Evolutionary conservation across 2,329 filamentous ascomycete species (phyloP).

Genomic region (Ilyonectria robusta): DNA sequence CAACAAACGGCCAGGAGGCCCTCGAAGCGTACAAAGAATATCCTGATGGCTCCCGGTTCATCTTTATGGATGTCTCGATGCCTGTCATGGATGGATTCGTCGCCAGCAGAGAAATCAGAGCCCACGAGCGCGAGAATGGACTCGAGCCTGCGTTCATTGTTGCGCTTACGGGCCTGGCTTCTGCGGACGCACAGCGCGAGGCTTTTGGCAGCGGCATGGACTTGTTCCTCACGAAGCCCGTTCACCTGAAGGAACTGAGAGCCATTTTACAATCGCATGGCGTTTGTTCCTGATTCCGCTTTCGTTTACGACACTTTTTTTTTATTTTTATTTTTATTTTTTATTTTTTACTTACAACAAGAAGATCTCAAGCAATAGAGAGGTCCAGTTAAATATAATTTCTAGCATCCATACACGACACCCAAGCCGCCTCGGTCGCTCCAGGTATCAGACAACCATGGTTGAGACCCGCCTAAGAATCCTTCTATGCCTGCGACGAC

Average conservation of each 20-base stretch:
- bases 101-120: conserved; percentile 63
- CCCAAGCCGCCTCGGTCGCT: too few relatives aligned
- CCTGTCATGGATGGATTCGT: conserved; percentile 68
- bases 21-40: conserved; percentile 47
- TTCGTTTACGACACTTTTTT: too few relatives aligned
- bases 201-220: conserved; percentile 68
- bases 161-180: conserved; percentile 67
- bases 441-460: too few relatives aligned
- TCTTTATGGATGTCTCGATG: conserved; percentile 69
- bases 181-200: conserved; percentile 64
- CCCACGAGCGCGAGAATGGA: conserved; percentile 60
- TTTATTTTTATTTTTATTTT: too few relatives aligned
- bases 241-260: conserved; percentile 58
- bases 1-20: conserved; percentile 53
- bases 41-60: conserved; percentile 46
- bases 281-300: background rate
- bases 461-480: too few relatives aligned
- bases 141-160: conserved; percentile 62
- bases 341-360: background rate
- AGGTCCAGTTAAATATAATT: too few relatives aligned
- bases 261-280: conserved; percentile 22
- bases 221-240: conserved; percentile 68
- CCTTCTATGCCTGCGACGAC: too few relatives aligned
- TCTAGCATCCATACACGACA: too few relatives aligned
- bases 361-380: background rate